Conservation (phyloP, 805 yeast genomes). For the Brettanomyces custersianus region DNA sequence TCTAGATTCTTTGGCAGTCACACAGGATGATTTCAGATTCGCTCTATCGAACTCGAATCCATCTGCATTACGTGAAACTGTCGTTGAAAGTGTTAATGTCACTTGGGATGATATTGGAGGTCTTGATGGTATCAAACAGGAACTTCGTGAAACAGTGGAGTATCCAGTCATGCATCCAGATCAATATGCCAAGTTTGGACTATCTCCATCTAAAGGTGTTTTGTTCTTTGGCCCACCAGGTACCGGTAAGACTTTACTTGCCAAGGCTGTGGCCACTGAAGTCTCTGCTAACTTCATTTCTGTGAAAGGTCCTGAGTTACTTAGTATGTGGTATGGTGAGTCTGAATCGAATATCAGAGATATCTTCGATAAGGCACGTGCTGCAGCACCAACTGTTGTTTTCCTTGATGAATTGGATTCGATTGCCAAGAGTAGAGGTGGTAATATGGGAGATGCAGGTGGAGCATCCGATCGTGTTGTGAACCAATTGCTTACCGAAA, state of each 20-base stretch:
- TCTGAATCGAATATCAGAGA: conserved; percentile 96
- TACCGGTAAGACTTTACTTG: conserved; percentile 97
- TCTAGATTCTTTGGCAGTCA: conserved; percentile 91
- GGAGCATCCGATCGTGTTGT: conserved; percentile 97
- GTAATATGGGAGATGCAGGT: conserved; percentile 84
- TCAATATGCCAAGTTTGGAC: conserved; percentile 95
- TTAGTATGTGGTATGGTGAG: conserved; percentile 99
- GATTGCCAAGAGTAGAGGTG: conserved; percentile 96
- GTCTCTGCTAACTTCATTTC: conserved; percentile 97
- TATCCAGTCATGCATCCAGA: conserved; percentile 99
- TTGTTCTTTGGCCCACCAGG: conserved; percentile 99
- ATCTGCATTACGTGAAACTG: conserved; percentile 98
- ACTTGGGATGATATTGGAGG: conserved; percentile 99
- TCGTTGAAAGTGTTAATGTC: conserved; percentile 95
- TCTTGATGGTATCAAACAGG: conserved; percentile 89
- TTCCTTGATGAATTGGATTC: conserved; percentile 98
- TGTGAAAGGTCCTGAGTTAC: conserved; percentile 93
- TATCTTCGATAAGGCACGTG: conserved; percentile 96
- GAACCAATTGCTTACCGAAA: conserved; percentile 90
- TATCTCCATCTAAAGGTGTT: conserved; percentile 97
- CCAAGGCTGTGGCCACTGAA: conserved; percentile 99
- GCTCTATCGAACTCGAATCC: conserved; percentile 98
- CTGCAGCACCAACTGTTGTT: conserved; percentile 99
- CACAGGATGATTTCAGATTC: conserved; percentile 97
- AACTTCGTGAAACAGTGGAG: conserved; percentile 97